A percentile compares a stretch with the other conserved stretches of the same genome.
Conservation (phyloP, 805 yeast species). For the Candida verbasci region DNA sequence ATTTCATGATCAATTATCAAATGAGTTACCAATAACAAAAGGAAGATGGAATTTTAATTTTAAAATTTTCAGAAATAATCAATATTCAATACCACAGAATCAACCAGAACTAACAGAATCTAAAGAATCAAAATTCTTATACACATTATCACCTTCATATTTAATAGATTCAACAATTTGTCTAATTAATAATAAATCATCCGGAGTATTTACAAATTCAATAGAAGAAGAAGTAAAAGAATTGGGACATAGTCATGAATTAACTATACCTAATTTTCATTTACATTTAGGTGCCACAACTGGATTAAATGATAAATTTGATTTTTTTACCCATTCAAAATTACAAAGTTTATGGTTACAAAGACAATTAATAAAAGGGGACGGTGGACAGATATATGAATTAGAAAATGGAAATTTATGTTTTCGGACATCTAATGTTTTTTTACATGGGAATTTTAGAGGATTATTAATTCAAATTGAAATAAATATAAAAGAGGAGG, state of each 20-base stretch:
- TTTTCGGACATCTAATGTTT: conserved; percentile 65
- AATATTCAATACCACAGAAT: conserved; percentile 43
- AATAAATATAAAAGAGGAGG: conserved; percentile 12
- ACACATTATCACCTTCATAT: conserved; percentile 50
- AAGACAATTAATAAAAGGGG: conserved; percentile 68
- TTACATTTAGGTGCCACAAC: conserved; percentile 50
- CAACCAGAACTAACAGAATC: conserved; percentile 21
- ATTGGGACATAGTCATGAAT: conserved; percentile 10
- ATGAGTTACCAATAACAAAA: conserved; percentile 55
- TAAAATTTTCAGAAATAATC: conserved; percentile 63
- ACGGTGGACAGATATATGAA: conserved; percentile 65
- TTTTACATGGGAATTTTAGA: conserved; percentile 68
- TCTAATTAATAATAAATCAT: conserved; percentile 40
- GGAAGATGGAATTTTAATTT: conserved; percentile 70
- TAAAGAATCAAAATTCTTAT: conserved; percentile 42
- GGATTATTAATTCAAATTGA: conserved; percentile 65
- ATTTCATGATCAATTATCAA: conserved; percentile 67
- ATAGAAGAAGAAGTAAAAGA: conserved; percentile 29
- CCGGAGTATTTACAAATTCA: conserved; percentile 31
- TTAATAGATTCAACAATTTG: conserved; percentile 43
- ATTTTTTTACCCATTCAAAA: conserved; percentile 49
- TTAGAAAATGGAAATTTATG: conserved; percentile 48
- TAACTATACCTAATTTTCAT: conserved; percentile 32
- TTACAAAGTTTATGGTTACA: conserved; percentile 67
- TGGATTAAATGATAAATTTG: conserved; percentile 55